Conservation (phyloP, 164 flowering plant species). For the Umbilicus rupestris region DNA sequence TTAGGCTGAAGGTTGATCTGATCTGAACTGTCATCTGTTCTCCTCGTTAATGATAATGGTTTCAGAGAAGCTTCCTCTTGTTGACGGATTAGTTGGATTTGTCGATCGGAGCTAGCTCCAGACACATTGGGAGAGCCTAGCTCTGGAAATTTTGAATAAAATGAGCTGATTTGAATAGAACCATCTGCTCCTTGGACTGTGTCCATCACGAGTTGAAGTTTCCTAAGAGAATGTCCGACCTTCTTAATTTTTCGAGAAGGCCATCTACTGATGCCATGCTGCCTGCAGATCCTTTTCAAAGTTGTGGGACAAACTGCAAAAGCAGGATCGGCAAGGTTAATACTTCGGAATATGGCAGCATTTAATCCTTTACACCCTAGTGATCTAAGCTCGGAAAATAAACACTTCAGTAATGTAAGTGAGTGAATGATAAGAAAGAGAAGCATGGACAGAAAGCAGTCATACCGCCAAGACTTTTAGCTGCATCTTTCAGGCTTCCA, state of each 20-base stretch:
- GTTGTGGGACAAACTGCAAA: constrained; percentile 84
- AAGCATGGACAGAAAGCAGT: neutral
- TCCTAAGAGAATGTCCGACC: constrained; percentile 70
- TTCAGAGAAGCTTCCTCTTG: constrained; percentile 5
- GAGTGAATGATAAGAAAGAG: neutral
- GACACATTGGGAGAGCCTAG: constrained; percentile 41
- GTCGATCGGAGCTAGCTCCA: constrained; percentile 20
- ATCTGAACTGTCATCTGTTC: neutral
- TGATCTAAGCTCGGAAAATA: no score
- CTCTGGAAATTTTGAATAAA: constrained; percentile 61
- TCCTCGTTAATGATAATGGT: neutral
- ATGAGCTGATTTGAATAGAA: constrained; percentile 45
- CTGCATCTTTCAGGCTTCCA: constrained; percentile 12
- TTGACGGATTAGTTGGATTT: neutral
- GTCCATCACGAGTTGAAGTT: constrained; percentile 71
- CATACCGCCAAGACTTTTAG: constrained; percentile 8
- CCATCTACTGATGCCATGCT: constrained; percentile 77
- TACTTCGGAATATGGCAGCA: neutral
- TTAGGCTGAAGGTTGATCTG: constrained; percentile 23
- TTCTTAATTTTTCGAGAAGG: constrained; percentile 88
- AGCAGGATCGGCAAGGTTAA: neutral
- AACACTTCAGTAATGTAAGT: neutral
- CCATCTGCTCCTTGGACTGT: constrained; percentile 74
- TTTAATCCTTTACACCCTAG: no score
- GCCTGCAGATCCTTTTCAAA: constrained; percentile 86